Conservation (phyloP, 306 rosid genomes). For the Casuarina equisetifolia region DNA sequence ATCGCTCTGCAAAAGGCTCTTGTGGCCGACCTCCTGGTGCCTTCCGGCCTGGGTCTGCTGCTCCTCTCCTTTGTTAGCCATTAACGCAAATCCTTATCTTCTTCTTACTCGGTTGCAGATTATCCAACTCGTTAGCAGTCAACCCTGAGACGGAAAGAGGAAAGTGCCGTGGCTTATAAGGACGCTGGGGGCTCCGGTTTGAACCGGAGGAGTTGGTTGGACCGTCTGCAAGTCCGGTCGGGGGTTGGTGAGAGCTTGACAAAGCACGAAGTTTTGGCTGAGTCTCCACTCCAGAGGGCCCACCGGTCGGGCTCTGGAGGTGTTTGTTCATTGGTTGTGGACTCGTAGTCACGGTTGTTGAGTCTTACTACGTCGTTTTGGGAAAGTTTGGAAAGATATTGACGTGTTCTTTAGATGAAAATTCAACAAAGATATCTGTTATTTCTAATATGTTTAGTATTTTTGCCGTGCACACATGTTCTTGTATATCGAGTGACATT, state of each 20-base stretch:
- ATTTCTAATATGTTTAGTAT: too few species aligned
- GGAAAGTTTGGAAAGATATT: too few species aligned
- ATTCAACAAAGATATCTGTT: too few species aligned
- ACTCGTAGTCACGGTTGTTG: not conserved
- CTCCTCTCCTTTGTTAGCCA: constrained; percentile 68
- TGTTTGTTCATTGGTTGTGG: not conserved
- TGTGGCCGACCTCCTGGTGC: constrained; percentile 98
- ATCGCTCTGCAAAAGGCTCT: constrained; percentile 93
- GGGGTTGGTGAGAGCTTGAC: constrained; percentile 64
- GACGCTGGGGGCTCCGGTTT: constrained; percentile 30
- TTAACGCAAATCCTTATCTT: constrained; percentile 15
- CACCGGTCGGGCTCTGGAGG: not conserved
- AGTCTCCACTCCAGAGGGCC: not conserved
- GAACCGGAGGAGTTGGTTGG: constrained; percentile 42
- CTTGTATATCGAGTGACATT: too few species aligned
- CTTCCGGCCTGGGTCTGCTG: constrained; percentile 56
- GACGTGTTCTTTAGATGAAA: too few species aligned
- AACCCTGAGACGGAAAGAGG: constrained; percentile 12
- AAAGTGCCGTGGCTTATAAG: constrained; percentile 26
- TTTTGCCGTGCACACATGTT: too few species aligned
- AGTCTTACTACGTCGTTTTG: not conserved
- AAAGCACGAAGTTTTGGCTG: constrained; percentile 5
- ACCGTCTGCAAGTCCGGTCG: constrained; percentile 54
- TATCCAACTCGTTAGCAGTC: constrained; percentile 9
- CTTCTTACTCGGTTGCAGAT: not conserved